Percentiles rank a stretch among this genome's conserved stretches.
These are phyloP conservation scores for Apophysomyces trapeziformis DNA, from an alignment of 371 early-diverging fungal species.

Conservation along the genomic window DNA sequence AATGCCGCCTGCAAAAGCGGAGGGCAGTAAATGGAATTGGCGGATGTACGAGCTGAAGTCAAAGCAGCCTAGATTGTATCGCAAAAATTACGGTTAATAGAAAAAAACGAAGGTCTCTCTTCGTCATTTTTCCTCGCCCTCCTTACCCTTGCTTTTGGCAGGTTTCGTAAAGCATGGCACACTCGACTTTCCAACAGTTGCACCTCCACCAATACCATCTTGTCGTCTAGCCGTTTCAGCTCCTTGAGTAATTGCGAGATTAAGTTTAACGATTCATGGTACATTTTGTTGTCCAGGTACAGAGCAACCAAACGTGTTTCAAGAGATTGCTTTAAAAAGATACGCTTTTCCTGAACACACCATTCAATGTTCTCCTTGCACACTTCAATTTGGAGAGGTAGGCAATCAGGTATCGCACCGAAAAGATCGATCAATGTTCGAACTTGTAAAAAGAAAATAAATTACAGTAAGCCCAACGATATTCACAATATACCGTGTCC, in stretches of 20 bases:
- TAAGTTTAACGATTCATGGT: constrained; percentile 87
- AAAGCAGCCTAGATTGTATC: constrained; percentile 79
- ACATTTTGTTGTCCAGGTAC: constrained; percentile 94
- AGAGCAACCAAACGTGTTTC: constrained; percentile 92
- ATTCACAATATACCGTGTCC: background rate
- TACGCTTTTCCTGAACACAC: constrained; percentile 89
- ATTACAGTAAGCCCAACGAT: background rate
- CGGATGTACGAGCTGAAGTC: constrained; percentile 96
- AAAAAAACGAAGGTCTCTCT: background rate
- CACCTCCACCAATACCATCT: constrained; percentile 96
- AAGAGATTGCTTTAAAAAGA: constrained; percentile 91
- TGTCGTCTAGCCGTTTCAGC: constrained; percentile 98
- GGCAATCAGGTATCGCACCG: constrained; percentile 83
- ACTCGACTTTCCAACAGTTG: constrained; percentile 95
- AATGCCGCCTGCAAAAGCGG: constrained; percentile 96
- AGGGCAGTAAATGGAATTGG: constrained; percentile 98
- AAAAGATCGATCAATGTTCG: constrained; percentile 90
- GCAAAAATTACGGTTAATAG: background rate
- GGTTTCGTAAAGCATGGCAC: constrained; percentile 91
- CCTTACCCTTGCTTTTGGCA: constrained; percentile 89
- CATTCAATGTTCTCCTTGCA: constrained; percentile 95
- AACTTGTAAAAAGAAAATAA: constrained; percentile 52
- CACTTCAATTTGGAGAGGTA: constrained; percentile 87
- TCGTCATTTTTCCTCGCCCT: background rate
- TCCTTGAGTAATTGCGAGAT: constrained; percentile 89